A percentile compares a stretch with the other conserved stretches of the same genome.
Conservation (phyloP, 352 stramenopile genomes). For the Globisporangium yorkense region DNA sequence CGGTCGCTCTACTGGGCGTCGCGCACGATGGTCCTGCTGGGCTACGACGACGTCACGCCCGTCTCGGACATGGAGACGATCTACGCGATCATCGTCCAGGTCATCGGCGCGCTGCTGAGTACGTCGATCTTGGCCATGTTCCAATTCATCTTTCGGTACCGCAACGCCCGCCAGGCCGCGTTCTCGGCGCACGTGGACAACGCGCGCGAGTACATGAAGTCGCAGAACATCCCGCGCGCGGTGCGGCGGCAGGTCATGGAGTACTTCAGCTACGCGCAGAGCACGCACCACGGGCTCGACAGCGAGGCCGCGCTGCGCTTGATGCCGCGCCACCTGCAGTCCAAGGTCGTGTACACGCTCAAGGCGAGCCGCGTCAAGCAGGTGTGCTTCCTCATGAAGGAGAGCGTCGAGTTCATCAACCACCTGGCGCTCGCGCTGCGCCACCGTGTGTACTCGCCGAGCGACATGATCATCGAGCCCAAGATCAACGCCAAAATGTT, state of each 20-base stretch:
- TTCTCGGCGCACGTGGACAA: conserved; percentile 65
- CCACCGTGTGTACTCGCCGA: conserved; percentile 49
- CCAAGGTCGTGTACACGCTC: conserved; percentile 50
- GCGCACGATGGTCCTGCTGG: conserved; percentile 49
- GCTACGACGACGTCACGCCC: conserved; percentile 61
- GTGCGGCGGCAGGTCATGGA: conserved; percentile 45
- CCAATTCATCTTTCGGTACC: conserved; percentile 69
- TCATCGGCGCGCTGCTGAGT: conserved; percentile 46
- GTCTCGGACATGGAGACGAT: conserved; percentile 49
- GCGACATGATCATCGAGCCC: conserved; percentile 57
- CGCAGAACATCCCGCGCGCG: conserved; percentile 45
- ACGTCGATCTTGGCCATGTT: conserved; percentile 59
- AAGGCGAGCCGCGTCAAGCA: conserved; percentile 61
- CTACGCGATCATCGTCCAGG: conserved; percentile 37
- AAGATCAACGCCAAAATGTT: conserved; percentile 77
- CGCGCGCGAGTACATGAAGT: conserved; percentile 64
- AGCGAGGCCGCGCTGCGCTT: conserved; percentile 50
- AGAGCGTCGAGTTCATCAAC: conserved; percentile 72
- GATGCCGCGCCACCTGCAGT: conserved; percentile 63
- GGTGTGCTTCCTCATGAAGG: conserved; percentile 62
- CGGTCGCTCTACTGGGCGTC: conserved; percentile 56
- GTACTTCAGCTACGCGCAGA: conserved; percentile 67
- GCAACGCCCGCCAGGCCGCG: conserved; percentile 38
- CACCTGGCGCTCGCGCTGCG: conserved; percentile 38
- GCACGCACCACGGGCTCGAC: conserved; percentile 52